Conservation (phyloP, 192 early-diverging fungal genomes). For the Rhizoclosmatium sp. region DNA sequence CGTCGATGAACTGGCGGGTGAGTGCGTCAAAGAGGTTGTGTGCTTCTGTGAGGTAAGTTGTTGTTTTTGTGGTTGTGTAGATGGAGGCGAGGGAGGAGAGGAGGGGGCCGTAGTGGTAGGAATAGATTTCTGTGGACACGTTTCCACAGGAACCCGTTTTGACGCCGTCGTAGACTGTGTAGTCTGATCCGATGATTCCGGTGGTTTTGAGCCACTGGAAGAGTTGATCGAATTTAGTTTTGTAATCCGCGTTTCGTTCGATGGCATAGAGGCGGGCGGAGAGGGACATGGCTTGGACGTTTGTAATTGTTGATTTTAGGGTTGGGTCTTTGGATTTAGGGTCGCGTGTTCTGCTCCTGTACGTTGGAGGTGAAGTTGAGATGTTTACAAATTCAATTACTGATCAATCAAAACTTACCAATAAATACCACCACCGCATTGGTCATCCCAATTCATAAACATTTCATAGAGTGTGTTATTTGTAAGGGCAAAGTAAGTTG, state of each 20-base stretch:
- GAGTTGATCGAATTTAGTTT: slow-evolving; percentile 30
- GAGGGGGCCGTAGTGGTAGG: slow-evolving; percentile 33
- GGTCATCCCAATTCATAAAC: slow-evolving; percentile 45
- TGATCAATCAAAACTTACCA: slow-evolving; percentile 35
- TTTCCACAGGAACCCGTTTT: neutral
- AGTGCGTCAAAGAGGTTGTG: slow-evolving; percentile 7
- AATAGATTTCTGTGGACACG: slow-evolving; percentile 16
- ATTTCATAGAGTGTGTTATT: slow-evolving; percentile 47
- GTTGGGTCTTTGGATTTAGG: slow-evolving; percentile 8
- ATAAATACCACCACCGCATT: neutral
- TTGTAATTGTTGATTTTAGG: slow-evolving; percentile 59
- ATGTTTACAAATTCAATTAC: slow-evolving; percentile 49
- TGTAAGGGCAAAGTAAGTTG: slow-evolving; percentile 18
- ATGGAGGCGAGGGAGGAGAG: slow-evolving; percentile 20
- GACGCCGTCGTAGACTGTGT: slow-evolving; percentile 29
- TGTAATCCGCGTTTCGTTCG: slow-evolving; percentile 43
- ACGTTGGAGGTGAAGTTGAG: neutral
- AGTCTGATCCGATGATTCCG: neutral
- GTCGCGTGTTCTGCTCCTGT: neutral
- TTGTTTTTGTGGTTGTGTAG: slow-evolving; percentile 27
- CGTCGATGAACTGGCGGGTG: neutral
- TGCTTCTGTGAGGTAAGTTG: slow-evolving; percentile 29
- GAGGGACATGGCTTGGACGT: slow-evolving; percentile 48
- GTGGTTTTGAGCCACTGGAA: slow-evolving; percentile 49
- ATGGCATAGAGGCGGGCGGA: slow-evolving; percentile 42